Percentiles rank a stretch among this genome's conserved stretches.
Evolutionary conservation across 208 protist genomes (phyloP).

Genomic region (Phytomonas francai): DNA sequence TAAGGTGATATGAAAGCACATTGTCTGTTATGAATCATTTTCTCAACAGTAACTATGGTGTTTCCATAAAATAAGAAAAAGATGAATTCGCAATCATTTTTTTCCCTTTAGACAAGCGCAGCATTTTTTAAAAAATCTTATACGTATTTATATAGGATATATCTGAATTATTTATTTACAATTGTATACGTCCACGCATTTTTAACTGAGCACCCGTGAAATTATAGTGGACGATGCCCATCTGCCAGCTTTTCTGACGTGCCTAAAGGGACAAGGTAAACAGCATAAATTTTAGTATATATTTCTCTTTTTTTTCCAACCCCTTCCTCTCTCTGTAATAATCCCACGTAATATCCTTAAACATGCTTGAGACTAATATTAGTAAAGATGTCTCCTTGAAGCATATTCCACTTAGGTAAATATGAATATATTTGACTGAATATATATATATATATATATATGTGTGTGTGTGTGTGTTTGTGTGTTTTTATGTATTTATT

Average conservation of each 20-base stretch:
- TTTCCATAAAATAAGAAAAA: neutral
- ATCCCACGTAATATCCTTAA: neutral
- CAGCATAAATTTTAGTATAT: constrained; percentile 7
- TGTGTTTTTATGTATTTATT: constrained; percentile 9
- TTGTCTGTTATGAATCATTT: neutral
- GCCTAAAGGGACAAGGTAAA: neutral
- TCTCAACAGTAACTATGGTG: neutral
- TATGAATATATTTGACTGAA: no score
- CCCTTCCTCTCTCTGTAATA: neutral
- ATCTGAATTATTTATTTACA: neutral
- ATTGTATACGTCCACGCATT: neutral
- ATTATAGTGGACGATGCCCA: neutral
- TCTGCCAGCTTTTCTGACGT: neutral
- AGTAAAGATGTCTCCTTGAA: neutral
- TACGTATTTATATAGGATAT: neutral
- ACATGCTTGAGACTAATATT: neutral
- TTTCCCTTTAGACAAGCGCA: neutral
- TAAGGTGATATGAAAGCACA: neutral
- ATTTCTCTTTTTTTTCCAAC: constrained; percentile 1
- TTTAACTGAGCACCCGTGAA: neutral
- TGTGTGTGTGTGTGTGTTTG: constrained; percentile 3
- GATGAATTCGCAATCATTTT: neutral
- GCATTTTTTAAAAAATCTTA: neutral
- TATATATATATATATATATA: constrained; percentile 11
- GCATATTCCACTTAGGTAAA: neutral